phyloP scores from a whole-genome alignment of 192 early-diverging fungal genomes.

The Coemansia sp. region DNA sequence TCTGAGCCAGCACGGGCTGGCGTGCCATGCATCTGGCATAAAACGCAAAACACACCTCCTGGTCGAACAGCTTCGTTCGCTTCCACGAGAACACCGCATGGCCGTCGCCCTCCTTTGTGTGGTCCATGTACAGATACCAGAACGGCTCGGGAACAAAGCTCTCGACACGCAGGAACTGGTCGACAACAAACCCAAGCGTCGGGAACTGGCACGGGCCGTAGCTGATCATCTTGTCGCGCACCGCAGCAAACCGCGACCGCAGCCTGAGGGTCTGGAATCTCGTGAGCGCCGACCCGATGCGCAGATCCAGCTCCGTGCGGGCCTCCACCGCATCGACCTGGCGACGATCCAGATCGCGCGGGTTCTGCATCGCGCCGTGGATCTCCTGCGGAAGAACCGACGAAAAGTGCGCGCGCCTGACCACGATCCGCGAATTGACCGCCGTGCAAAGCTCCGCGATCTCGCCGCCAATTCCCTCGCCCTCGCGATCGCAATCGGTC shows the following conservation, averaged over 20 bases:
- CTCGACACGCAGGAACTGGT: slow-evolving; percentile 72
- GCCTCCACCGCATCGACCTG: slow-evolving; percentile 81
- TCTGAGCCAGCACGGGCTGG: slow-evolving; percentile 56
- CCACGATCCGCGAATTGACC: slow-evolving; percentile 64
- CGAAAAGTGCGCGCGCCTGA: slow-evolving; percentile 88
- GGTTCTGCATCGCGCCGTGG: slow-evolving; percentile 71
- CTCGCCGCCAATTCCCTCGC: slow-evolving; percentile 91
- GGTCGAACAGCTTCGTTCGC: slow-evolving; percentile 74
- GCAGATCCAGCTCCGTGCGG: slow-evolving; percentile 84
- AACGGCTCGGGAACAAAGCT: slow-evolving; percentile 86
- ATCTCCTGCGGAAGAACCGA: slow-evolving; percentile 80
- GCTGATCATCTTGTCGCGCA: slow-evolving; percentile 69
- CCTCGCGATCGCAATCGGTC: slow-evolving; percentile 99
- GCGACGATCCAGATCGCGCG: slow-evolving; percentile 70
- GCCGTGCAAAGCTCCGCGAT: slow-evolving; percentile 65
- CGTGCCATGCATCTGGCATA: slow-evolving; percentile 70
- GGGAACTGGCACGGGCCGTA: slow-evolving; percentile 97
- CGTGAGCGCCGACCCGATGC: slow-evolving; percentile 90
- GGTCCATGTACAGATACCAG: slow-evolving; percentile 79
- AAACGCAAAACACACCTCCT: slow-evolving; percentile 63
- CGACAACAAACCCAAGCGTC: slow-evolving; percentile 93
- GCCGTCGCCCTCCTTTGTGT: slow-evolving; percentile 50
- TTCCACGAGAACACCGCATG: slow-evolving; percentile 74
- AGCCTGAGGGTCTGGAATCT: slow-evolving; percentile 85
- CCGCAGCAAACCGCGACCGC: slow-evolving; percentile 54